These are phyloP conservation scores for Elongisporangium anandrum DNA, from an alignment of 352 stramenopile genomes.

Conservation along the genomic window DNA sequence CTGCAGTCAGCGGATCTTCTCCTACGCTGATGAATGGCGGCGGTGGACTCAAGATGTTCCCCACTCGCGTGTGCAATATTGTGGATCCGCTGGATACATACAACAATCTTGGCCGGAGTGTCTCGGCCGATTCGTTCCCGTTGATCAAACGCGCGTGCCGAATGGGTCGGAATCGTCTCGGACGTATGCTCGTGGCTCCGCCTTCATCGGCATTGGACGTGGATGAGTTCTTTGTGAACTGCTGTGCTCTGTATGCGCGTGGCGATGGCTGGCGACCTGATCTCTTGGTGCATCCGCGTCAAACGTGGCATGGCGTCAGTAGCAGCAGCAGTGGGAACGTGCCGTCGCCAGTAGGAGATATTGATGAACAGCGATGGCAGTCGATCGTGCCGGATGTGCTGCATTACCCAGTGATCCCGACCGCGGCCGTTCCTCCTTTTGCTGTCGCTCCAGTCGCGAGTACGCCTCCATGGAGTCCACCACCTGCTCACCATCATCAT, in stretches of 20 bases:
- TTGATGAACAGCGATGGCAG: constrained; percentile 7
- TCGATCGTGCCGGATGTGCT: constrained; percentile 12
- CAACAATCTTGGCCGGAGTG: constrained; percentile 85
- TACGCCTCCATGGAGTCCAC: constrained; percentile 10
- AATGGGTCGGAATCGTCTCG: constrained; percentile 51
- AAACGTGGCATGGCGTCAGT: constrained; percentile 47
- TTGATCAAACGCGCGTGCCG: constrained; percentile 68
- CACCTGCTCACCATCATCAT: constrained; percentile 10
- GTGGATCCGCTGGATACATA: constrained; percentile 83
- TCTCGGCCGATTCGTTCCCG: constrained; percentile 66
- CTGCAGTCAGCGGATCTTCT: neutral
- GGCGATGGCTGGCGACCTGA: constrained; percentile 77
- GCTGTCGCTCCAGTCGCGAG: constrained; percentile 3
- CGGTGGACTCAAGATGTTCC: constrained; percentile 38
- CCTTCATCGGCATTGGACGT: constrained; percentile 11
- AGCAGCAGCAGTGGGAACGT: constrained; percentile 2
- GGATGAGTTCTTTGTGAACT: constrained; percentile 54
- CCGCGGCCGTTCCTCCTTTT: constrained; percentile 3
- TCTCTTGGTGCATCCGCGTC: constrained; percentile 70
- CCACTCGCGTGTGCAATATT: constrained; percentile 83
- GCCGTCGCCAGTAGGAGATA: constrained; percentile 3
- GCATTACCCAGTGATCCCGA: constrained; percentile 2
- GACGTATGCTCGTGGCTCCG: constrained; percentile 22
- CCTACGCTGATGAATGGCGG: constrained; percentile 10
- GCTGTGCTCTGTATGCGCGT: constrained; percentile 61